Evolutionary conservation across 352 stramenopile genomes (phyloP), one percentile per base, ranked within the genome.

Genomic region (Globisporangium lucens): DNA sequence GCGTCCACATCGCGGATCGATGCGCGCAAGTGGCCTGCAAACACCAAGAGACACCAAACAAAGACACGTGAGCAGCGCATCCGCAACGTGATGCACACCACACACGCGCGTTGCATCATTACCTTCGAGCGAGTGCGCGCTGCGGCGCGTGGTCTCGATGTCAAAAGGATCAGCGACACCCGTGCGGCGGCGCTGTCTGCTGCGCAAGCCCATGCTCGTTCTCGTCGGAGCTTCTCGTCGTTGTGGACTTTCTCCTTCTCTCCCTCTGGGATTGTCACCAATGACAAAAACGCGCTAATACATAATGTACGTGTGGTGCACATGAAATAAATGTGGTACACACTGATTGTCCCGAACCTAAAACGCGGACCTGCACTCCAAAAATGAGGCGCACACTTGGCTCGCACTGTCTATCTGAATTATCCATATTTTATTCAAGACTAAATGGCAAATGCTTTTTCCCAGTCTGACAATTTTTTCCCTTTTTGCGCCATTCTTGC

Each of bases 171-270:
- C 56, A 0, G 71, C 62, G 29, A 83, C 69, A 68, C 80, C 74
- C 13, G 70, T 71, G 24, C 77, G 67, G 35, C 76, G 78, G 47
- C 80, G 78, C 60, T 86, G 75, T 35, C 80, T 71, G 56, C 78
- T 87, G 1, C 80, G 76, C 1, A 89, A 73, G 8, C 78, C 78
- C 80, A 89, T 88, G 63, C 3, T 60, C 33, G 33, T 61, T 13
- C 4, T 52, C n/a, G 7, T 43, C 36, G 9, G 33, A 12, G 38
- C 38, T 49, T 67, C 20, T 35, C 30, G 33, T 36, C 52, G 36
- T 55, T 6, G 2, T 30, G 51, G 22, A 2, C 15, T 56, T 30
- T 56, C 51, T 35, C 20, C 10, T 56, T 33, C 24, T 56, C 24
- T 56, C 51, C 24, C 51, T 51, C 17, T 51, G 43, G 43, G 24